A percentile compares a stretch with the other conserved stretches of the same genome.
phyloP scores from a whole-genome alignment of 352 stramenopile species.

The Phytophthora pinifolia region DNA sequence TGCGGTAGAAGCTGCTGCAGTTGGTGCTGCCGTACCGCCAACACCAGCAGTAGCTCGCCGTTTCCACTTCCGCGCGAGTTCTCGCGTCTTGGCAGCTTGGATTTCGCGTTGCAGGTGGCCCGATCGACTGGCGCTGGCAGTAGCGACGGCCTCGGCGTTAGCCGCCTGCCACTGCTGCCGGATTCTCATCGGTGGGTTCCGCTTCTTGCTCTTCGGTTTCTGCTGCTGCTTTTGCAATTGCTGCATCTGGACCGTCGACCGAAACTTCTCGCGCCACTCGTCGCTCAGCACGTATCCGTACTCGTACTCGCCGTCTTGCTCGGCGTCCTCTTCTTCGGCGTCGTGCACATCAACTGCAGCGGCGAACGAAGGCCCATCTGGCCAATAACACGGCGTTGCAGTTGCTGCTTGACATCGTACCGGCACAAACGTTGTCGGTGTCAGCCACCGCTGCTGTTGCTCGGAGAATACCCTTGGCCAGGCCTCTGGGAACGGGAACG shows the following conservation, averaged over 20 bases:
- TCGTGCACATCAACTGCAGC: constrained; percentile 1
- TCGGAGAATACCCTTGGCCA: constrained; percentile 52
- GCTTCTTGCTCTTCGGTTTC: constrained; percentile 10
- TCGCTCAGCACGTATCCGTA: constrained; percentile 74
- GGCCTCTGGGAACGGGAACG: constrained; percentile 75
- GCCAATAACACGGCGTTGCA: constrained; percentile 2
- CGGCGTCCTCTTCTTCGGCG: constrained; percentile 12
- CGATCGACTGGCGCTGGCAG: constrained; percentile 24
- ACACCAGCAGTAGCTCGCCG: constrained; percentile 1
- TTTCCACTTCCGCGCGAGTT: constrained; percentile 37
- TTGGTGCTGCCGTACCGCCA: not conserved
- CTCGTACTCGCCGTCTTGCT: constrained; percentile 55
- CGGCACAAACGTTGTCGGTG: constrained; percentile 21
- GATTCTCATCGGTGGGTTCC: constrained; percentile 6
- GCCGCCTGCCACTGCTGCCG: constrained; percentile 24
- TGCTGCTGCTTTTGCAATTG: constrained; percentile 7
- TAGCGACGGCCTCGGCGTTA: constrained; percentile 7
- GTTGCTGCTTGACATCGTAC: not conserved
- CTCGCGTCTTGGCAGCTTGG: constrained; percentile 36
- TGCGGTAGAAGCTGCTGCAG: not conserved
- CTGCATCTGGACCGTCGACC: constrained; percentile 22
- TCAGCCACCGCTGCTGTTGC: constrained; percentile 53
- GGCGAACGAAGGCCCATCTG: not conserved
- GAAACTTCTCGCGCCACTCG: constrained; percentile 64
- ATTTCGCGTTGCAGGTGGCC: constrained; percentile 45